Evolutionary conservation across 2,329 filamentous ascomycete genomes (phyloP), one percentile per base, ranked within the genome.

Genomic region (Curvularia hawaiiensis): DNA sequence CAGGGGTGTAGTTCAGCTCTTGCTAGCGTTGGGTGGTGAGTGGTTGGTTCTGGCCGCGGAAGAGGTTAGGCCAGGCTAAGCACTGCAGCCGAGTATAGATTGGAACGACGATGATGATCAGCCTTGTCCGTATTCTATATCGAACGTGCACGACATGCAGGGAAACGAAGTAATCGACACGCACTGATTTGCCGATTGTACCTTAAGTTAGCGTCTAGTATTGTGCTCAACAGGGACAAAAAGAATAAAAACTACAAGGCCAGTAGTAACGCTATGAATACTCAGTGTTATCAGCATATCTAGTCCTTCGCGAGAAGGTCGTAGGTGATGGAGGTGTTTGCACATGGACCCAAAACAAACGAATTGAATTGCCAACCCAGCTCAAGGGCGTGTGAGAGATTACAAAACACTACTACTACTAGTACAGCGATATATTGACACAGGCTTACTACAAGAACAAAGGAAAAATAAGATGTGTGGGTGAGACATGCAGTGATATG

Each of bases 401-500:
- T 55, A 59, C 48, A 59, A 53, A 30, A 41, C 39, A 50, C 52
- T 59, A 58, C 20, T 38, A 45, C 46, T 59, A 56, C 39, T 43
- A 24, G 44, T 47, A 54, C 35, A 52, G 22, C 26, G 47, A 40
- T 44, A 24, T 20, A 51, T 30, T 22, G 38, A n/a, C 39, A 35
- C n/a, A 31, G 30, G 39, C 38, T 43, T 50, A 43, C 39, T 33
- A 50, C 47, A 44, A 41, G 38, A 33, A 41, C 39, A 51, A 54
- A 59, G 48, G 40, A 48, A 52, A 52, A 46, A n/a, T 38, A 44
- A 18, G 20, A 35, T 28, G 35, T 54, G 20, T 30, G 33, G 18
- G 49, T 14, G 47, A 49, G 50, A 46, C 33, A 38, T 52, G 52
- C 49, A 40, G 16, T 56, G 47, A 57, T 57, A 31, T 53, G 16